Evolutionary conservation across 164 flowering plant genomes (phyloP), one percentile per base, ranked within the genome.

Genomic region (Magnolia kwangsiensis): DNA sequence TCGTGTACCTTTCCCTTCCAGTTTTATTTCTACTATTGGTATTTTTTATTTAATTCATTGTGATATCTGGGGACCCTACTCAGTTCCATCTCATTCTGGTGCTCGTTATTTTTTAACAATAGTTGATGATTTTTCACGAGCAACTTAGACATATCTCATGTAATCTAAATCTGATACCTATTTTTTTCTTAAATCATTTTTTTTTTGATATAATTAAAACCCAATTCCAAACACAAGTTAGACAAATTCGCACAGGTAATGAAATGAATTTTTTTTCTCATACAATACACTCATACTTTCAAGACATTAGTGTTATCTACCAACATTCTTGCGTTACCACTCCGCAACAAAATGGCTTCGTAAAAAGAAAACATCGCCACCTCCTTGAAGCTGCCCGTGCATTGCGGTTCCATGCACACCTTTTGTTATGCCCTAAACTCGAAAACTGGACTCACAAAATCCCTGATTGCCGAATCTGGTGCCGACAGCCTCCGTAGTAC

Each of bases 31-130:
- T 2, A 27, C 23, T 9, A 59, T 2, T 6, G 0, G 2, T 3
- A 51, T 63, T 51, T 76, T 76, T 69, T 73, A 58, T 50, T 16
- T 76, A 27, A 69, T 58, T 24, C 73, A 76, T 55, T 29, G 51
- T 7, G 73, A 76, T 21, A 76, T 51, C 13, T 76, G 78, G 73
- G 73, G 78, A 19, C 23, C 24, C 4, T 69, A 29, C 19, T 20
- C 24, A 3, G 58, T 13, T 14, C 45, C 73, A 14, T 69, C 73
- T 7, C 8, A 14, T 8, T 24, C 51, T 18, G 66, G 73, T 1
- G 50, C 78, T 16, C 73, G n/a, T 37, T 75, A 75, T 63, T 76
- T 76, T 29, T 51, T 76, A 1, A 31, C 78, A 4, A 69, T 69
- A 55, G 55, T 76, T 8, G 31, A 76, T 76, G 67, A 59, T 69